These are phyloP conservation scores for Mycena vitilis DNA, from an alignment of 768 basidiomycete genomes.

Conservation along the genomic window DNA sequence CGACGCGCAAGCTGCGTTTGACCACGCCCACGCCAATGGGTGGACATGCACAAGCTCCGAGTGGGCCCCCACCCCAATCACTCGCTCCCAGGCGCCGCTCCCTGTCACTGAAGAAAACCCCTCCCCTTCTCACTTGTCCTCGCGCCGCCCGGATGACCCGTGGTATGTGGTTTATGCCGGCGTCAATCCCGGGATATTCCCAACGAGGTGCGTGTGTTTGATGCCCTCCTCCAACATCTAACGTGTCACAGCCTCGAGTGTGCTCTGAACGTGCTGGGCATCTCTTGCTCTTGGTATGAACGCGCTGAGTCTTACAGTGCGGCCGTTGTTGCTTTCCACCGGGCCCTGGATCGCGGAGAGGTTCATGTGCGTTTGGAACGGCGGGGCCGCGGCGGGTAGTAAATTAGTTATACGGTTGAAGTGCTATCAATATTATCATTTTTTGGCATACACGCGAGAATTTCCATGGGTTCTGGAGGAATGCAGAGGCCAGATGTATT, in stretches of 20 bases:
- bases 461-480: too few relatives aligned
- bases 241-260: background rate
- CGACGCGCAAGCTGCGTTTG: too few relatives aligned
- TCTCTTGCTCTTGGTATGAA: background rate
- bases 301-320: background rate
- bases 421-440: too few relatives aligned
- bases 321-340: background rate
- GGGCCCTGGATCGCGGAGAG: background rate
- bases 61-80: too few relatives aligned
- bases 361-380: background rate
- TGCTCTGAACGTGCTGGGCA: background rate
- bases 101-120: background rate
- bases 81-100: background rate
- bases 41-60: too few relatives aligned
- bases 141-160: background rate
- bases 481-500: too few relatives aligned
- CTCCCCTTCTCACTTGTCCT: background rate
- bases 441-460: too few relatives aligned
- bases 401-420: too few relatives aligned
- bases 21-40: too few relatives aligned
- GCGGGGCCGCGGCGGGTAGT: too few relatives aligned
- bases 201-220: background rate
- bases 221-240: too few relatives aligned
- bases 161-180: constrained; percentile 8
- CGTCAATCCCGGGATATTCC: background rate